Evolutionary conservation across 2,329 filamentous ascomycete genomes (phyloP).

Genomic region (Cucurbitaria berberidis): DNA sequence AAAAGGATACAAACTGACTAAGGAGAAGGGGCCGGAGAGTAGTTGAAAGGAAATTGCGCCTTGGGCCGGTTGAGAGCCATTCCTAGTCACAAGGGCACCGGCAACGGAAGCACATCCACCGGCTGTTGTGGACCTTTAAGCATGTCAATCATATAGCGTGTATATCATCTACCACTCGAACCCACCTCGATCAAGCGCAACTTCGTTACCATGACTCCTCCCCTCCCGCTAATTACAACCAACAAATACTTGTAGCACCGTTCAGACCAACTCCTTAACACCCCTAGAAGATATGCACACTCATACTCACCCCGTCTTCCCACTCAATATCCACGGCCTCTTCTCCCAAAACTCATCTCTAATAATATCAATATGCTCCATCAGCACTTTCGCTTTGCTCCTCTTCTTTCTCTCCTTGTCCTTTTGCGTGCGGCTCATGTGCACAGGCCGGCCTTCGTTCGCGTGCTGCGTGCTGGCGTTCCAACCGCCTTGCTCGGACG

Average conservation of each 20-base stretch:
- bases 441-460: slow-evolving; percentile 49
- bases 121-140: no score
- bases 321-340: slow-evolving; percentile 72
- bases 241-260: no score
- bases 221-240: no score
- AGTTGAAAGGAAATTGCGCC: no score
- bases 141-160: background rate
- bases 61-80: no score
- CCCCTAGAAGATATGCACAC: no score
- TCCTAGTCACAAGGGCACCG: no score
- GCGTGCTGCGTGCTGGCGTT: slow-evolving; percentile 8
- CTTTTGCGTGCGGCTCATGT: slow-evolving; percentile 76
- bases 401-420: slow-evolving; percentile 84
- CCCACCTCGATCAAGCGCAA: background rate
- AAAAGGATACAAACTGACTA: background rate
- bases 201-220: background rate
- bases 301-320: slow-evolving; percentile 37
- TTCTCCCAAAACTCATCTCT: slow-evolving; percentile 92
- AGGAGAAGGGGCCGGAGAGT: no score
- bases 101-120: no score
- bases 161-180: background rate
- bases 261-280: no score
- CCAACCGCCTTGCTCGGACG: slow-evolving; percentile 17
- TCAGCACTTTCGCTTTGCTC: slow-evolving; percentile 77
- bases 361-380: slow-evolving; percentile 92